These are phyloP conservation scores for Colletotrichum sublineola DNA, from an alignment of 2,329 filamentous ascomycete species.

Conservation along the genomic window DNA sequence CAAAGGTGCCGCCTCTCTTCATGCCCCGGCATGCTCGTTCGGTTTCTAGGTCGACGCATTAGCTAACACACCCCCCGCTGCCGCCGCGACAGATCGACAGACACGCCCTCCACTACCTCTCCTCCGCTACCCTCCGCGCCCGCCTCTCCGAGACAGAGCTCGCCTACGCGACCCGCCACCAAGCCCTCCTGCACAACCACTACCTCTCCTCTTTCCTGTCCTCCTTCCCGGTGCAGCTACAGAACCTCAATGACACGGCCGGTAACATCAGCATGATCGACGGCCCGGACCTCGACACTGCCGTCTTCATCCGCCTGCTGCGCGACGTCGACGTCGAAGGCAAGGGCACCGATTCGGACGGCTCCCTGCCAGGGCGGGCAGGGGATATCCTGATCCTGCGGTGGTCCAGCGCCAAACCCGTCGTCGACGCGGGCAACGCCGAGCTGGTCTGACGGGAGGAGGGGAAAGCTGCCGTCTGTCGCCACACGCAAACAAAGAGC, in stretches of 20 bases:
- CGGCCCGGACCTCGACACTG: constrained; percentile 82
- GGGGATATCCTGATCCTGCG: constrained; percentile 77
- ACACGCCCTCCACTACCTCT: constrained; percentile 80
- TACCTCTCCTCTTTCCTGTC: constrained; percentile 88
- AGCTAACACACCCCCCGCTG: constrained; percentile 4
- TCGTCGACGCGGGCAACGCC: constrained; percentile 68
- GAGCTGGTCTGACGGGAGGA: constrained; percentile 66
- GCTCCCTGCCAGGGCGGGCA: constrained; percentile 68
- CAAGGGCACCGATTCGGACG: constrained; percentile 74
- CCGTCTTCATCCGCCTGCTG: constrained; percentile 85
- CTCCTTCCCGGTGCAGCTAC: constrained; percentile 82
- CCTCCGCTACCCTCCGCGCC: constrained; percentile 63
- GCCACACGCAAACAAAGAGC: neutral
- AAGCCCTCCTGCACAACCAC: constrained; percentile 85
- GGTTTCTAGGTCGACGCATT: neutral
- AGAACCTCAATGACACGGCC: constrained; percentile 89
- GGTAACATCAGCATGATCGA: constrained; percentile 96
- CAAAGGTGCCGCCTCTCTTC: constrained; percentile 72
- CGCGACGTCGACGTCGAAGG: constrained; percentile 70
- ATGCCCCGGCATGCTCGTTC: neutral
- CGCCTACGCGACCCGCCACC: constrained; percentile 86
- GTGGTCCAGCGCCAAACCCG: constrained; percentile 79
- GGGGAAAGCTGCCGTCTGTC: neutral
- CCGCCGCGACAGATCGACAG: constrained; percentile 73
- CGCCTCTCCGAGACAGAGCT: constrained; percentile 83